A percentile compares a stretch with the other conserved stretches of the same genome.
Evolutionary conservation across 768 basidiomycete genomes (phyloP).

Genomic region (Scleroderma bovista): DNA sequence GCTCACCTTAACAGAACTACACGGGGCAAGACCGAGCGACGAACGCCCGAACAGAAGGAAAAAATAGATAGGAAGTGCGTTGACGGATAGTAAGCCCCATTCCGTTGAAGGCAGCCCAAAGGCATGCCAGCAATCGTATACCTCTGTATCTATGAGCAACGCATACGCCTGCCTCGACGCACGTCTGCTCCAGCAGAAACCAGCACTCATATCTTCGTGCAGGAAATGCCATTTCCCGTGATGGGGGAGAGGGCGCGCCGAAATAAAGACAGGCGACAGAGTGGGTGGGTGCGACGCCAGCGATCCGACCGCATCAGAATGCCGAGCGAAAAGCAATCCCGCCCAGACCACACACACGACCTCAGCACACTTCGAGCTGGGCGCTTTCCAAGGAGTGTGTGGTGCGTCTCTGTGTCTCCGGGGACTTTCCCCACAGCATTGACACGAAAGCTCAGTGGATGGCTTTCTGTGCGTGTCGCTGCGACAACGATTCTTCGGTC

Average conservation of each 20-base stretch:
- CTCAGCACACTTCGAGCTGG: slow-evolving; percentile 71
- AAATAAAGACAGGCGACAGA: slow-evolving; percentile 46
- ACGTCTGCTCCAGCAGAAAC: slow-evolving; percentile 41
- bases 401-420: slow-evolving; percentile 73
- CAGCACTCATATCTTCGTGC: slow-evolving; percentile 74
- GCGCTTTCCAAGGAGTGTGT: slow-evolving; percentile 65
- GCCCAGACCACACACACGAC: slow-evolving; percentile 41
- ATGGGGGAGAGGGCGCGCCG: slow-evolving; percentile 24
- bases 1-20: slow-evolving; percentile 16
- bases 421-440: slow-evolving; percentile 91
- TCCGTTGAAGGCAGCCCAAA: slow-evolving; percentile 57
- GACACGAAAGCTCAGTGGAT: slow-evolving; percentile 32
- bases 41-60: slow-evolving; percentile 53
- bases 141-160: slow-evolving; percentile 84
- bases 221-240: slow-evolving; percentile 28
- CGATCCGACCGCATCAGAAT: slow-evolving; percentile 16
- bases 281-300: slow-evolving; percentile 41
- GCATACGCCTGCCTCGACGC: slow-evolving; percentile 33
- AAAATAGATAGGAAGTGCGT: slow-evolving; percentile 39
- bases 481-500: slow-evolving; percentile 83
- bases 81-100: slow-evolving; percentile 89
- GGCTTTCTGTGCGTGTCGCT: slow-evolving; percentile 67
- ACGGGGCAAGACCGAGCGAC: slow-evolving; percentile 34
- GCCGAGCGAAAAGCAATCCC: slow-evolving; percentile 39
- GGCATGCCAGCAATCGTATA: slow-evolving; percentile 66